Percentiles rank a stretch among this genome's conserved stretches.
Conservation (phyloP, 805 yeast species). For the Komagataella phaffii region DNA sequence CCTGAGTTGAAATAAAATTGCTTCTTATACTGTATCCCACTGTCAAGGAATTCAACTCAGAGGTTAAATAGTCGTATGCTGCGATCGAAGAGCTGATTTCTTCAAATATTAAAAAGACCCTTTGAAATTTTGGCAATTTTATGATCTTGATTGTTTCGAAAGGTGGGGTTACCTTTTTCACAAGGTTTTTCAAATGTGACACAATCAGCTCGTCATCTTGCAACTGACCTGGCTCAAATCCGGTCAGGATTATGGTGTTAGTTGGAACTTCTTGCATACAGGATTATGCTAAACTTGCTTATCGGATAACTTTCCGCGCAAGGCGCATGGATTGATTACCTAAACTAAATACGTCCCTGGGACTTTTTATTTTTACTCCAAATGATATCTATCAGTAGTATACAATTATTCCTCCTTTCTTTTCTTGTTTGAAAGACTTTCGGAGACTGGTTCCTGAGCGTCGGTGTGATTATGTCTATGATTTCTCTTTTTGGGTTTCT, state of each 20-base stretch:
- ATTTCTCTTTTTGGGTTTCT: neutral
- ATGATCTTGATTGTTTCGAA: constrained; percentile 8
- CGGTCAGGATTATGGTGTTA: neutral
- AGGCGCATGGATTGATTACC: neutral
- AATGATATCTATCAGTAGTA: neutral
- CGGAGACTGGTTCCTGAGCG: neutral
- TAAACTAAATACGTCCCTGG: neutral
- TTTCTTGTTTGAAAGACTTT: constrained; percentile 1
- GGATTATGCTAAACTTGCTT: neutral
- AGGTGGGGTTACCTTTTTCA: constrained; percentile 6
- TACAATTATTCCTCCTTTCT: neutral
- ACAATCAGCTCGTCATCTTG: constrained; percentile 9
- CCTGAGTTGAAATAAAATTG: constrained; percentile 1
- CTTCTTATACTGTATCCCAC: neutral
- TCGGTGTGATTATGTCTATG: neutral
- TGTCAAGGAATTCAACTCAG: neutral
- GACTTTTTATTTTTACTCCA: neutral
- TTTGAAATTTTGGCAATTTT: constrained; percentile 12
- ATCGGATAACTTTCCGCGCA: neutral
- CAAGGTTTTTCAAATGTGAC: constrained; percentile 6
- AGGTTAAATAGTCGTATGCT: neutral
- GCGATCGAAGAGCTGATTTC: constrained; percentile 5
- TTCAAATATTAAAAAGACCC: constrained; percentile 15
- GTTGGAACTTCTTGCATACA: constrained; percentile 2
- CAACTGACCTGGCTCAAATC: neutral